Evolutionary conservation across 2,329 filamentous ascomycete species (phyloP).

Genomic region (Dothistroma pini): DNA sequence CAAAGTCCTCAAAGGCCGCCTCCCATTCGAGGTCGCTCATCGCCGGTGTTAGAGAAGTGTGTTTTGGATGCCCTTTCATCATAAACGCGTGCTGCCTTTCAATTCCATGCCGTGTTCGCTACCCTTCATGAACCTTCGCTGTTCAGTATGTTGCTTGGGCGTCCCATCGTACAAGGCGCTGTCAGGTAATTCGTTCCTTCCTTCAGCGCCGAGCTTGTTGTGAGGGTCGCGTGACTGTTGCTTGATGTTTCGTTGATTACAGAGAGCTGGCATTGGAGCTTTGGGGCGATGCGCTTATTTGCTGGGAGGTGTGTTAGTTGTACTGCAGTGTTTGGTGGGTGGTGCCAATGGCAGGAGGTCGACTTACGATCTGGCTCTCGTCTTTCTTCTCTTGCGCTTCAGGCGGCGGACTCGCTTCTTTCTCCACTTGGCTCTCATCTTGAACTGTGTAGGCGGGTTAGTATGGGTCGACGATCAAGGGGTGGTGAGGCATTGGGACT

Average conservation of each 20-base stretch:
- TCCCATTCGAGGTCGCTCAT: conserved; percentile 3
- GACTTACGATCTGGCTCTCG: conserved; percentile 89
- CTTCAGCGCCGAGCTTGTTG: conserved; percentile 31
- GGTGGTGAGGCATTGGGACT: not conserved
- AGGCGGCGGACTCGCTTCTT: conserved; percentile 99
- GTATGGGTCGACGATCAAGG: too few species aligned
- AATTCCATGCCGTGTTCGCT: conserved; percentile 19
- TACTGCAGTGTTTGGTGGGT: not conserved
- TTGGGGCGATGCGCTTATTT: conserved; percentile 47
- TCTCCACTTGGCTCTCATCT: conserved; percentile 98
- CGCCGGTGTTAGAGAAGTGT: conserved; percentile 31
- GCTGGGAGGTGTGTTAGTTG: conserved; percentile 22
- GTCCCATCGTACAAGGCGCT: conserved; percentile 22
- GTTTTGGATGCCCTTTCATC: conserved; percentile 11
- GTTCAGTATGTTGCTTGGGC: conserved; percentile 18
- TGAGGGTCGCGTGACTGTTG: conserved; percentile 33
- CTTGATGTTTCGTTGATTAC: conserved; percentile 24
- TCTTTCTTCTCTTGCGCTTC: conserved; percentile 99
- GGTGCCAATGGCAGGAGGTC: conserved; percentile 4
- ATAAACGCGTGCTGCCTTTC: conserved; percentile 12
- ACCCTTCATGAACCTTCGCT: conserved; percentile 18
- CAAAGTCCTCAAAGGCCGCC: conserved; percentile 28
- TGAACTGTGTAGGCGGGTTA: conserved; percentile 36
- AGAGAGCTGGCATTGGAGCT: conserved; percentile 18
- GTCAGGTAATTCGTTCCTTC: conserved; percentile 34